Percentiles rank a stretch among this genome's conserved stretches.
These are phyloP conservation scores for Tetrapisispora pingtungensis DNA, from an alignment of 805 yeast genomes.

Conservation along the genomic window DNA sequence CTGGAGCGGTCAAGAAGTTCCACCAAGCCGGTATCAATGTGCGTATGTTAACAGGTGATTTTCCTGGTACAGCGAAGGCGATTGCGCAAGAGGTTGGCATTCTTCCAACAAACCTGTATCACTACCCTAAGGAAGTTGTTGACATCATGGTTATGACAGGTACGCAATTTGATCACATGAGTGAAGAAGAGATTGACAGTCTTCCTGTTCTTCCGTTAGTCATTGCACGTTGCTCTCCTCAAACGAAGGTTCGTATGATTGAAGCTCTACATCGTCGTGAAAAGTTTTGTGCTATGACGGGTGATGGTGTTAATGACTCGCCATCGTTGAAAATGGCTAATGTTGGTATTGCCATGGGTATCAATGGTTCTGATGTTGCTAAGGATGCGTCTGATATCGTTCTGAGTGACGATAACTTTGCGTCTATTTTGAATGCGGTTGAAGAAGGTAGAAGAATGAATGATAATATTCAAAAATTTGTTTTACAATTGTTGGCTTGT, in stretches of 20 bases:
- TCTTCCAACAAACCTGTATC: slow-evolving; percentile 46
- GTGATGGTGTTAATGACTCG: slow-evolving; percentile 97
- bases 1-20: slow-evolving; percentile 59
- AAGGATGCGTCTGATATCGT: slow-evolving; percentile 98
- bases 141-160: slow-evolving; percentile 74
- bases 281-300: slow-evolving; percentile 97
- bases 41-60: slow-evolving; percentile 96
- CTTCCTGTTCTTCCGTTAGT: slow-evolving; percentile 75
- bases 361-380: slow-evolving; percentile 94
- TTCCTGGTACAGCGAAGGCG: slow-evolving; percentile 75
- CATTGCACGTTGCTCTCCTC: slow-evolving; percentile 91
- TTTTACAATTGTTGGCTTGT: slow-evolving; percentile 88
- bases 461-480: slow-evolving; percentile 86
- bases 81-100: slow-evolving; percentile 87
- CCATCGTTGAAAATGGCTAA: slow-evolving; percentile 94
- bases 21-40: slow-evolving; percentile 92
- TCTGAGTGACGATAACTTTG: slow-evolving; percentile 89
- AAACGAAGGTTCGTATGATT: slow-evolving; percentile 82
- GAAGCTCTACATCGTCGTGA: slow-evolving; percentile 83
- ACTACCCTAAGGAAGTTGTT: slow-evolving; percentile 29
- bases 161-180: slow-evolving; percentile 61
- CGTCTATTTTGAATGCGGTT: slow-evolving; percentile 84
- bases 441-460: slow-evolving; percentile 97
- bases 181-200: slow-evolving; percentile 58
- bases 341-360: slow-evolving; percentile 91